A percentile compares a stretch with the other conserved stretches of the same genome.
These are phyloP conservation scores for Aspergillus ibericus DNA, from an alignment of 2,329 filamentous ascomycete genomes.

Conservation along the genomic window DNA sequence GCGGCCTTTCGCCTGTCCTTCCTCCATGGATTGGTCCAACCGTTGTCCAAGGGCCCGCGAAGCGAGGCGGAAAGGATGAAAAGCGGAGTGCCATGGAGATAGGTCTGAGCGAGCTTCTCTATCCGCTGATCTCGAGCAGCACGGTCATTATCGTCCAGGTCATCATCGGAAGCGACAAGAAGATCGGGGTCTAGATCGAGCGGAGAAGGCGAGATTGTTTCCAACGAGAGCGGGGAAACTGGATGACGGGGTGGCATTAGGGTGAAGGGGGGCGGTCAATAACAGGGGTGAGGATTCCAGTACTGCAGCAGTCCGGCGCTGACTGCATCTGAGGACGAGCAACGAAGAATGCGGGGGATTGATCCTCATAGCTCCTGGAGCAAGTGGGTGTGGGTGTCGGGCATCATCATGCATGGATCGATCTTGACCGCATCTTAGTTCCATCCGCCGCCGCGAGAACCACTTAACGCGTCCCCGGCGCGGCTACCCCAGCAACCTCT, in stretches of 20 bases:
- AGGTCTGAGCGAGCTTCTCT: constrained; percentile 42
- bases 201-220: constrained; percentile 30
- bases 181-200: constrained; percentile 28
- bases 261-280: constrained; percentile 14
- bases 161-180: constrained; percentile 41
- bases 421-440: neutral
- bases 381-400: neutral
- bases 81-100: constrained; percentile 43
- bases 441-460: constrained; percentile 12
- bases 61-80: constrained; percentile 50
- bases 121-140: constrained; percentile 44
- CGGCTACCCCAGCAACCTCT: constrained; percentile 21
- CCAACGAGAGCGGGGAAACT: constrained; percentile 37
- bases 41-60: constrained; percentile 45
- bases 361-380: constrained; percentile 20
- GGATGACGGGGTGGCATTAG: constrained; percentile 36
- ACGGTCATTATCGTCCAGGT: constrained; percentile 32
- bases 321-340: constrained; percentile 24
- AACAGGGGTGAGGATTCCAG: constrained; percentile 11
- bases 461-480: constrained; percentile 23
- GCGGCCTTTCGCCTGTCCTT: constrained; percentile 22
- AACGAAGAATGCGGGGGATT: neutral
- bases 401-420: neutral
- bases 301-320: constrained; percentile 23
- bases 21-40: constrained; percentile 50